These are phyloP conservation scores for Camelina neglecta DNA, from an alignment of 345 rosid genomes.

Conservation along the genomic window DNA sequence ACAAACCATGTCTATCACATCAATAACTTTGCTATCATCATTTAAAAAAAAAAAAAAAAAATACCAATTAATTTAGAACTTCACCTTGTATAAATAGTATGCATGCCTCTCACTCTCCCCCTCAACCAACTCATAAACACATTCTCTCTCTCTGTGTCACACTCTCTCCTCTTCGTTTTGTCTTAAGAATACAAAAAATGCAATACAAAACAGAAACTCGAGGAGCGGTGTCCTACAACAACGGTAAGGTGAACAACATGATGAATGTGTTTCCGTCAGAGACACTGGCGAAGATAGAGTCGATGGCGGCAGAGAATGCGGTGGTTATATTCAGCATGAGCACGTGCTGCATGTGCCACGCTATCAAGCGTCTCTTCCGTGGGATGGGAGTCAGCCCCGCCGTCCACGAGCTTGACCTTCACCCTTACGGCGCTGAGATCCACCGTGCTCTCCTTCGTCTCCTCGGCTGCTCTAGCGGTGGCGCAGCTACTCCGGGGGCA, in stretches of 20 bases:
- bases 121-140: slow-evolving; percentile 19
- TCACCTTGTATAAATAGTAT: slow-evolving; percentile 28
- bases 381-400: slow-evolving; percentile 90
- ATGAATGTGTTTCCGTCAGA: slow-evolving; percentile 42
- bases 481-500: slow-evolving; percentile 40
- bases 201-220: slow-evolving; percentile 43
- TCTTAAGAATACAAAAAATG: slow-evolving; percentile 27
- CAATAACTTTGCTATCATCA: slow-evolving; percentile 26
- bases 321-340: slow-evolving; percentile 85
- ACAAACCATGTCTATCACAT: slow-evolving; percentile 35
- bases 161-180: not conserved
- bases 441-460: slow-evolving; percentile 47
- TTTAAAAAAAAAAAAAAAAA: not conserved
- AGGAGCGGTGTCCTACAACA: slow-evolving; percentile 19
- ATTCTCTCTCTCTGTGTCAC: not conserved
- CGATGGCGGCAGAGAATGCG: slow-evolving; percentile 66
- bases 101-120: slow-evolving; percentile 27
- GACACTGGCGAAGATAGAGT: slow-evolving; percentile 36
- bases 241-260: slow-evolving; percentile 31
- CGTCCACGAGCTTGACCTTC: slow-evolving; percentile 77
- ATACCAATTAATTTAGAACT: slow-evolving; percentile 21
- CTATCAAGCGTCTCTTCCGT: slow-evolving; percentile 85
- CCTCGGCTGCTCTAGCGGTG: slow-evolving; percentile 50
- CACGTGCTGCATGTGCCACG: slow-evolving; percentile 97
- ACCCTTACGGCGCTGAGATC: slow-evolving; percentile 46